Evolutionary conservation across 495 filamentous ascomycete species (phyloP).

Genomic region (Hypoxylon subgilvum): DNA sequence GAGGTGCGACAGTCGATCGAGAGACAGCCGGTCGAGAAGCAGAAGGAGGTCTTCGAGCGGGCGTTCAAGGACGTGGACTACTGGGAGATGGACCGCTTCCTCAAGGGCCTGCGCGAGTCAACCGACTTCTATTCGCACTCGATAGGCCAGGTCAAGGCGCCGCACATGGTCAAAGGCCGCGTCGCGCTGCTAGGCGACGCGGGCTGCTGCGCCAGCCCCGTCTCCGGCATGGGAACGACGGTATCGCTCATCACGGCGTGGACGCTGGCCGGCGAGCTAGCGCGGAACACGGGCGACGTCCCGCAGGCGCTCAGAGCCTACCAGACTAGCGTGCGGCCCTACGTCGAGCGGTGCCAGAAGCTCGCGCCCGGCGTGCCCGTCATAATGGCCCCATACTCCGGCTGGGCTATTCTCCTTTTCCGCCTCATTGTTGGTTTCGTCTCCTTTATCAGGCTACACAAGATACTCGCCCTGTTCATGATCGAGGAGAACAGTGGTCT

Average conservation of each 20-base stretch:
- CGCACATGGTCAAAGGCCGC: conserved; percentile 45
- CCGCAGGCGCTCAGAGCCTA: conserved; percentile 49
- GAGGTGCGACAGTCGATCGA: conserved; percentile 7
- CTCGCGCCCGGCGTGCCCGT: conserved; percentile 28
- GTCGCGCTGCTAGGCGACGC: conserved; percentile 60
- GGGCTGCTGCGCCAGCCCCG: conserved; percentile 52
- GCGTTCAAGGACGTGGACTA: conserved; percentile 14
- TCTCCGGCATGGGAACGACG: conserved; percentile 60
- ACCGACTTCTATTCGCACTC: conserved; percentile 45
- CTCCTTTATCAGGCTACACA: conserved; percentile 42
- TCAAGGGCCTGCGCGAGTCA: conserved; percentile 23
- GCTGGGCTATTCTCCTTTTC: conserved; percentile 39
- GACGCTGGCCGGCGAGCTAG: conserved; percentile 59
- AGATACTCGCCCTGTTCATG: conserved; percentile 34
- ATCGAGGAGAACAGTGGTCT: conserved; percentile 45
- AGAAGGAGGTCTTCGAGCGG: conserved; percentile 24
- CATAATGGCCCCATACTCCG: conserved; percentile 34
- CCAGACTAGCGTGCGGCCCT: conserved; percentile 48
- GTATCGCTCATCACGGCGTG: conserved; percentile 55
- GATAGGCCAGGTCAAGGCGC: conserved; percentile 53
- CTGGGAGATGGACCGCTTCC: conserved; percentile 27
- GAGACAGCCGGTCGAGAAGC: conserved; percentile 7
- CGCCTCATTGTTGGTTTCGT: conserved; percentile 42
- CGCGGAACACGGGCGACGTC: conserved; percentile 37
- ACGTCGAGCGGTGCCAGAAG: conserved; percentile 48